Conservation (phyloP, 2,329 filamentous ascomycete species). For the Penicillium sp. region DNA sequence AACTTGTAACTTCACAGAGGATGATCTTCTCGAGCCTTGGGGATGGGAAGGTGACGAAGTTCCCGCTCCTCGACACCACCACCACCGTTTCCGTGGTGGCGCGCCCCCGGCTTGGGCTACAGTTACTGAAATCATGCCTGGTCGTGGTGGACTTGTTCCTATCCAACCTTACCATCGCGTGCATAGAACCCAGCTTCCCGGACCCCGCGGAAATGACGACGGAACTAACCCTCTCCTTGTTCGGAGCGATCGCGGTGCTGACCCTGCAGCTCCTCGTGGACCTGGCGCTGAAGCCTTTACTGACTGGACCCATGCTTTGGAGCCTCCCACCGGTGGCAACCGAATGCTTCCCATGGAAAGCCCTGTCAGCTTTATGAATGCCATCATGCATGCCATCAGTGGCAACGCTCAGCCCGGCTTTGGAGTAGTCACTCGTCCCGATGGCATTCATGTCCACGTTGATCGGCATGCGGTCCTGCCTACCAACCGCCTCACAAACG, state of each 20-base stretch:
- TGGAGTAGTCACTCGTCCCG: constrained; percentile 45
- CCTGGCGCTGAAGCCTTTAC: constrained; percentile 44
- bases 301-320: constrained; percentile 55
- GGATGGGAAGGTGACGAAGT: constrained; percentile 57
- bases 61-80: constrained; percentile 42
- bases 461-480: constrained; percentile 51
- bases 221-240: constrained; percentile 84
- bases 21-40: constrained; percentile 45
- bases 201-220: constrained; percentile 65
- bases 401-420: constrained; percentile 44
- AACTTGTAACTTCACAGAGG: constrained; percentile 23
- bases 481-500: constrained; percentile 53
- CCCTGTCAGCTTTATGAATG: constrained; percentile 57
- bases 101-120: constrained; percentile 62
- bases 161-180: constrained; percentile 44
- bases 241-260: constrained; percentile 47
- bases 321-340: constrained; percentile 42
- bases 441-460: constrained; percentile 56
- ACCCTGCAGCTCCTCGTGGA: constrained; percentile 35
- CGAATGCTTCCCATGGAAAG: constrained; percentile 48
- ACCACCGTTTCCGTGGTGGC: constrained; percentile 56
- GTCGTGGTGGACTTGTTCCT: constrained; percentile 44
- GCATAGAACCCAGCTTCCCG: constrained; percentile 45
- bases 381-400: constrained; percentile 55
- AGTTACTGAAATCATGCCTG: constrained; percentile 57